A percentile compares a stretch with the other conserved stretches of the same genome.
Evolutionary conservation across 2,329 filamentous ascomycete species (phyloP).

Genomic region (Curvularia spicifera): DNA sequence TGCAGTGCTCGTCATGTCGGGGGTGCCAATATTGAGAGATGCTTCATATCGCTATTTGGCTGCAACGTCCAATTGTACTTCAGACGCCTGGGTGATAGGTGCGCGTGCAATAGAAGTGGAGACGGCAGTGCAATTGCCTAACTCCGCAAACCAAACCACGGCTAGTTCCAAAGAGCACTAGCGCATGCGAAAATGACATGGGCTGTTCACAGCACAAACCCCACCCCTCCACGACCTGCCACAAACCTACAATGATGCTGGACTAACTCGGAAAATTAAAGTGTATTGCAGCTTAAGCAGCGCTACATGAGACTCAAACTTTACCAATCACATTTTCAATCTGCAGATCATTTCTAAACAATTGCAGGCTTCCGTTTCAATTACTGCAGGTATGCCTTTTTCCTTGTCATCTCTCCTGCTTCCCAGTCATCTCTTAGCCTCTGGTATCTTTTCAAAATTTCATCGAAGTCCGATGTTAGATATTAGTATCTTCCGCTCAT

Average conservation of each 20-base stretch:
- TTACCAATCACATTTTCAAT: not conserved
- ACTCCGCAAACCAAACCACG: constrained; percentile 9
- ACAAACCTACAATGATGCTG: constrained; percentile 8
- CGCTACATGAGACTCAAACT: not conserved
- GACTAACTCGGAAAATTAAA: too few species aligned
- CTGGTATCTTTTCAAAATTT: not conserved
- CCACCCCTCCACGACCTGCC: constrained; percentile 14
- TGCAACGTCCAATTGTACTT: not conserved
- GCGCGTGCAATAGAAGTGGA: constrained; percentile 15
- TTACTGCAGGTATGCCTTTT: constrained; percentile 24
- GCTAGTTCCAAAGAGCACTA: constrained; percentile 22
- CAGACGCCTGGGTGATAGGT: constrained; percentile 3
- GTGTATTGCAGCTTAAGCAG: not conserved
- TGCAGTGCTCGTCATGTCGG: constrained; percentile 23
- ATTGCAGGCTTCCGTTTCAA: constrained; percentile 21
- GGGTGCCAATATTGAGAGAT: not conserved
- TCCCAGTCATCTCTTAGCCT: constrained; percentile 7
- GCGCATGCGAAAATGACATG: constrained; percentile 25
- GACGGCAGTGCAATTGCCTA: constrained; percentile 24
- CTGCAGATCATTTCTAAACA: not conserved
- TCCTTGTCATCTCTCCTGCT: not conserved
- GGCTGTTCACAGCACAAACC: constrained; percentile 15
- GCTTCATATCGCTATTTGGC: constrained; percentile 9
- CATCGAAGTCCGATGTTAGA: not conserved
- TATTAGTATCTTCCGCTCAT: too few species aligned